Base-by-base conservation (phyloP, 2,329 filamentous ascomycete genomes). In the Aspergillus eucalypticola region DNA sequence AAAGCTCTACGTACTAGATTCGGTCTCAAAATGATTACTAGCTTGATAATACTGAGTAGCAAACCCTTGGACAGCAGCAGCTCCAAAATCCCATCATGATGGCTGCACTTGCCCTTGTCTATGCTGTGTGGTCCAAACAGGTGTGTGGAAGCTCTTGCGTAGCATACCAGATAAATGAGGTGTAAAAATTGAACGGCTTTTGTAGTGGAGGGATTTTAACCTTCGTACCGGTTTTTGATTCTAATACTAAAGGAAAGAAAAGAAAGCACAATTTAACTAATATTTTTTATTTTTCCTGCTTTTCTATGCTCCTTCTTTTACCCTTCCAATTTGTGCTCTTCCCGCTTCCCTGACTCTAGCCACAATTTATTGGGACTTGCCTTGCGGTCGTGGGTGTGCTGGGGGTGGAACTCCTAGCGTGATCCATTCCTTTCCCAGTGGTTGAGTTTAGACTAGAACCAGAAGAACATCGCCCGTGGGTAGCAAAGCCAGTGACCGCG, bases 351-450 rank as follows among this genome's bases (percentile, higher is more conserved):
- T 21, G 41, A 29, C 39, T 35, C 32, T 39, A 53, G 25, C 35
- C 41, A 42, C 52, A 23, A 46, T 46, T 44, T 32, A 46, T 55
- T 46, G 53, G 32, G 42, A 59, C 38, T 50, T 32, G 54, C 49
- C 59, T 50, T 58, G 48, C 57, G 56, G 59, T 56, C 42, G 27
- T 44, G 32, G 32, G 44, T 44, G 42, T 56, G 52, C 61, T 61
- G 59, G 61, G 59, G 61, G 61, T 63, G 61, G 61, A 61, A 64
- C 63, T 66, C 64, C 64, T 66, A 65, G 64, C 64, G 56, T 65
- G 58, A 59, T 60, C 60, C 64, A 65, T 66, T 65, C 60, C 61
- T 64, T 56, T 59, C 61, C 32, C 59, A 57, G 54, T 52, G 46
- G 52, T 52, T 52, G 51, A 53, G 59, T 55, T 65, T 57, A 57